Percentiles rank a stretch among this genome's conserved stretches.
These are phyloP conservation scores for Oryza officinalis DNA, from an alignment of 176 grass and related monocot genomes.

Conservation along the genomic window DNA sequence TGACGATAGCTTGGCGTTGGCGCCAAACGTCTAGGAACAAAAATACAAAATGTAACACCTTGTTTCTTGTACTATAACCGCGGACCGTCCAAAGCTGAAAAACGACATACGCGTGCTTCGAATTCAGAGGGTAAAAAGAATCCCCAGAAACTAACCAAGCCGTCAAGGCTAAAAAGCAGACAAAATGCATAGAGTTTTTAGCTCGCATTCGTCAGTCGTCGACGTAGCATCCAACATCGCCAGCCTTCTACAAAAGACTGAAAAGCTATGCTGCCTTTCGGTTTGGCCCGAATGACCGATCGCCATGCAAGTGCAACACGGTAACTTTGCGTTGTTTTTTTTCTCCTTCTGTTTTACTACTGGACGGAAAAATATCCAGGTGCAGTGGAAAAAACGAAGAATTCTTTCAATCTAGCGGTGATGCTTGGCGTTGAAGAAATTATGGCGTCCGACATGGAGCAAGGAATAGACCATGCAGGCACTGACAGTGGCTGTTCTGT, in stretches of 20 bases:
- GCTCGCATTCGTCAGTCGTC: not conserved
- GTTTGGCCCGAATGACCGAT: not conserved
- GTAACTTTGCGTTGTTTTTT: not conserved
- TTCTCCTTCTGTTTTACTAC: not conserved
- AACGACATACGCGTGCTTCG: not conserved
- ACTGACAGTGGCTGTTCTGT: not conserved
- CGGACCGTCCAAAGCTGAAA: not conserved
- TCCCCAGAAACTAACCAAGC: not conserved
- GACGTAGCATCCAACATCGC: not conserved
- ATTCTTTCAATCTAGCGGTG: not conserved
- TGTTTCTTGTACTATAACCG: not conserved
- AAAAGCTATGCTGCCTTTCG: constrained; percentile 4
- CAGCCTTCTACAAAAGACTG: not conserved
- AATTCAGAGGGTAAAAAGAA: not conserved
- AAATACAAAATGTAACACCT: not conserved
- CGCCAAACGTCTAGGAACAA: not conserved
- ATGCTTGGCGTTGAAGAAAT: constrained; percentile 29
- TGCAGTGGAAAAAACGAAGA: not conserved
- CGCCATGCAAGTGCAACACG: not conserved
- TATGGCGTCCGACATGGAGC: constrained; percentile 25
- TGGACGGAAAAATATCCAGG: not conserved
- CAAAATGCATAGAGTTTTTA: constrained; percentile 1
- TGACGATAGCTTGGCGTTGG: not conserved
- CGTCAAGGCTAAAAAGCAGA: constrained; percentile 15
- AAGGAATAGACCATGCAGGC: constrained; percentile 26